These are phyloP conservation scores for Saccharomyces hybrid DNA, from an alignment of 1,139 yeast genomes.

Conservation along the genomic window DNA sequence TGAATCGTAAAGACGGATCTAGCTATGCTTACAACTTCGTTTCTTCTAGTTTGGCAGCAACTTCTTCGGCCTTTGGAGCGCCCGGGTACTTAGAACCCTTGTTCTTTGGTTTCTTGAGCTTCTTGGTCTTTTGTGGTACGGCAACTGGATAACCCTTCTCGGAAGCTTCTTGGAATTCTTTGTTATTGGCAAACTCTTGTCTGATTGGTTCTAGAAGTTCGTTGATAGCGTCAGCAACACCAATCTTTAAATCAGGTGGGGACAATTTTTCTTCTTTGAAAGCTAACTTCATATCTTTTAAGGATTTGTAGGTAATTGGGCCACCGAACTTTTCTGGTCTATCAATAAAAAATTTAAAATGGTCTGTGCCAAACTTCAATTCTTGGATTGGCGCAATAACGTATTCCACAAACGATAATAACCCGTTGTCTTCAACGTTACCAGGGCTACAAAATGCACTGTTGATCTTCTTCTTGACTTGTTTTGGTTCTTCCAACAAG, in stretches of 20 bases:
- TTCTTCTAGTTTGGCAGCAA: constrained; percentile 32
- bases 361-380: constrained; percentile 49
- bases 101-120: constrained; percentile 71
- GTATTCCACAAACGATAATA: constrained; percentile 74
- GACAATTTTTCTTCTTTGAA: constrained; percentile 66
- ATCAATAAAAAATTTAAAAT: constrained; percentile 61
- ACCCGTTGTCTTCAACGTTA: constrained; percentile 82
- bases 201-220: constrained; percentile 81
- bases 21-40: constrained; percentile 12
- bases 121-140: constrained; percentile 50
- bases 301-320: constrained; percentile 60
- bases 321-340: constrained; percentile 99
- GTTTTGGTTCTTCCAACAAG: constrained; percentile 78
- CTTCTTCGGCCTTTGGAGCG: constrained; percentile 22
- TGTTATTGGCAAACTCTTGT: constrained; percentile 50
- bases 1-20: neutral
- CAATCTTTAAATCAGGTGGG: constrained; percentile 90
- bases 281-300: constrained; percentile 66
- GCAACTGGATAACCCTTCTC: constrained; percentile 80
- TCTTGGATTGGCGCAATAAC: constrained; percentile 84
- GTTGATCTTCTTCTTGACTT: constrained; percentile 81
- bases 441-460: constrained; percentile 97
- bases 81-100: constrained; percentile 87
- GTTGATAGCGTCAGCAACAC: constrained; percentile 81
- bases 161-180: constrained; percentile 70